A percentile compares a stretch with the other conserved stretches of the same genome.
These are phyloP conservation scores for Escovopsis weberi DNA, from an alignment of 2,329 filamentous ascomycete species.

Conservation along the genomic window DNA sequence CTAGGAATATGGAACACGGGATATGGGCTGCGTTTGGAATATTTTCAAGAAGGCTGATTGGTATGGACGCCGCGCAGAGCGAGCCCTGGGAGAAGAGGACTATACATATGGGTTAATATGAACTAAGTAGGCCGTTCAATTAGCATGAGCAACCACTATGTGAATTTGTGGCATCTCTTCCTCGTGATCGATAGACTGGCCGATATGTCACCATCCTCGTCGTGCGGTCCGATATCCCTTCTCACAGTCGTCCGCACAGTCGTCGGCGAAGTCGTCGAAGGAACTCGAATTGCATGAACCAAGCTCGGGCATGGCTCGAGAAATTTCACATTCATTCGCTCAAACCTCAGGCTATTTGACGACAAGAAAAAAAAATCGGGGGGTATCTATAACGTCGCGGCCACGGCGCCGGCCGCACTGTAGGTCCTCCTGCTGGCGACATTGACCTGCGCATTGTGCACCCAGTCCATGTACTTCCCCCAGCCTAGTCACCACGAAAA, in stretches of 20 bases:
- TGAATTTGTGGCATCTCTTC: neutral
- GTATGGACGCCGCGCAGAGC: neutral
- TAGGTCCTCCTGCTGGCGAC: conserved; percentile 50
- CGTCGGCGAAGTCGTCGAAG: too few species aligned
- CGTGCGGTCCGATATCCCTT: too few species aligned
- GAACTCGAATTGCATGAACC: neutral
- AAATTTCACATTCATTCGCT: too few species aligned
- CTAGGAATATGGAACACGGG: neutral
- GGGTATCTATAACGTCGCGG: conserved; percentile 31
- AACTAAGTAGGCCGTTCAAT: neutral
- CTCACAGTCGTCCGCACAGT: too few species aligned
- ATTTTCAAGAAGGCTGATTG: neutral
- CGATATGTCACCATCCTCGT: too few species aligned
- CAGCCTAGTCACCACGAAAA: conserved; percentile 46
- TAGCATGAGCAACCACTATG: neutral
- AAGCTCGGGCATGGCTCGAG: neutral
- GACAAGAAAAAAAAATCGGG: too few species aligned
- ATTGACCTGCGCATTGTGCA: conserved; percentile 62
- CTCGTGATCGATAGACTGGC: too few species aligned
- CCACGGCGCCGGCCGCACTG: conserved; percentile 47
- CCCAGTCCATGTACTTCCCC: conserved; percentile 90
- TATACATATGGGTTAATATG: conserved; percentile 5
- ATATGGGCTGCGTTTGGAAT: conserved; percentile 5
- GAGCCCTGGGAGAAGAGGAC: neutral
- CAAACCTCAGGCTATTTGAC: too few species aligned